phyloP scores from a whole-genome alignment of 2,329 filamentous ascomycete genomes.

The Penicillium hesseltinei region DNA sequence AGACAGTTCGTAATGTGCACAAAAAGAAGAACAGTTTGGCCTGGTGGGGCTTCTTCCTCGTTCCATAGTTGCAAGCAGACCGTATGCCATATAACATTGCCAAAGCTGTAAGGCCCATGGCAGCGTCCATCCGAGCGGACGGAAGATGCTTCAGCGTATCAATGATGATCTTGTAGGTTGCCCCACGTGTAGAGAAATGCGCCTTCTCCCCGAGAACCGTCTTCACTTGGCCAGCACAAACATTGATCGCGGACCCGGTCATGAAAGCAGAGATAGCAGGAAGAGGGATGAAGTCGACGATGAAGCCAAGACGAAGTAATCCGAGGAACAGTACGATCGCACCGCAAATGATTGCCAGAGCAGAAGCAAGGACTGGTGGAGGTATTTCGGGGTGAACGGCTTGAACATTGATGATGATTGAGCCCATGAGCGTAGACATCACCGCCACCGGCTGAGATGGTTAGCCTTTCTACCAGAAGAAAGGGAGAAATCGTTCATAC shows the following conservation, averaged over 20 bases:
- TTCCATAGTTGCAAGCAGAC: conserved; percentile 58
- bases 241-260: conserved; percentile 11
- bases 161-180: conserved; percentile 77
- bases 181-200: conserved; percentile 64
- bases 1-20: conserved; percentile 81
- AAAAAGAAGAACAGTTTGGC: conserved; percentile 80
- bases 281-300: conserved; percentile 12
- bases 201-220: conserved; percentile 52
- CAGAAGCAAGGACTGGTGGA: conserved; percentile 67
- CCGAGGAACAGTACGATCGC: conserved; percentile 73
- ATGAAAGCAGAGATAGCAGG: conserved; percentile 10
- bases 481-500: conserved; percentile 52
- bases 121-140: conserved; percentile 67
- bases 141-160: conserved; percentile 71
- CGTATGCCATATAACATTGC: conserved; percentile 72
- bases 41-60: conserved; percentile 63
- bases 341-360: conserved; percentile 74
- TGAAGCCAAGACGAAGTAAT: conserved; percentile 64
- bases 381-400: conserved; percentile 54
- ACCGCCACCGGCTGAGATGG: conserved; percentile 74
- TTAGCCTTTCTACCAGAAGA: background rate
- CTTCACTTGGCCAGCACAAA: conserved; percentile 5
- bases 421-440: conserved; percentile 82
- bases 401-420: conserved; percentile 66
- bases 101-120: conserved; percentile 76